Conservation (phyloP, 805 yeast genomes). For the Kregervanrija fluxuum region DNA sequence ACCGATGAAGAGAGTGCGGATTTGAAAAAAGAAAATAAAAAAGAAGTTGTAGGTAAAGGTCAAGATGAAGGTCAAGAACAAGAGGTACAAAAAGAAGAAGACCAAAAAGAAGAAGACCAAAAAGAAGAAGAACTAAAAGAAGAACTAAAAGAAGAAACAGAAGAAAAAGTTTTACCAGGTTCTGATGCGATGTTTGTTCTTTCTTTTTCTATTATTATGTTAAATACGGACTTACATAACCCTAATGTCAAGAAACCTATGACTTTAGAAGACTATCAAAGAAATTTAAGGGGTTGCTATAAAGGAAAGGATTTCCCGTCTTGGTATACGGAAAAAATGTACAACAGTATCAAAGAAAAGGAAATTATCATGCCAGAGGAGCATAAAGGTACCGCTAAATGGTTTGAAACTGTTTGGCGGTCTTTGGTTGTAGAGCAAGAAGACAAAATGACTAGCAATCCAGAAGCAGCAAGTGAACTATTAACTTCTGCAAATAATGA, state of each 20-base stretch:
- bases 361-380: slow-evolving; percentile 98
- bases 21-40: slow-evolving; percentile 5
- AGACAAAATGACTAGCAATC: slow-evolving; percentile 18
- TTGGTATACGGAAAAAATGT: slow-evolving; percentile 80
- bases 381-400: slow-evolving; percentile 84
- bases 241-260: slow-evolving; percentile 90
- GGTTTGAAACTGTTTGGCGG: slow-evolving; percentile 87
- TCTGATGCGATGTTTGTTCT: slow-evolving; percentile 83
- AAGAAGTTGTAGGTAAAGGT: slow-evolving; percentile 20
- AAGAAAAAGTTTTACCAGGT: slow-evolving; percentile 57
- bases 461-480: neutral
- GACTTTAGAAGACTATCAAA: slow-evolving; percentile 76
- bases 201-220: slow-evolving; percentile 87
- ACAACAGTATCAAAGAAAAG: slow-evolving; percentile 67
- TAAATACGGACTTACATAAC: slow-evolving; percentile 89
- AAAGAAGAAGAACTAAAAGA: slow-evolving; percentile 14
- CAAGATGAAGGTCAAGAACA: too few species aligned
- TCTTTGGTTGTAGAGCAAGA: slow-evolving; percentile 50
- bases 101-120: slow-evolving; percentile 14
- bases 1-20: slow-evolving; percentile 15
- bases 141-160: slow-evolving; percentile 27
- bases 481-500: slow-evolving; percentile 12
- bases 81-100: too few species aligned
- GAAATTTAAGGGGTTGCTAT: slow-evolving; percentile 74
- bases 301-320: slow-evolving; percentile 70